phyloP scores from a whole-genome alignment of 768 basidiomycete species.

The Auricularia heimuer region DNA sequence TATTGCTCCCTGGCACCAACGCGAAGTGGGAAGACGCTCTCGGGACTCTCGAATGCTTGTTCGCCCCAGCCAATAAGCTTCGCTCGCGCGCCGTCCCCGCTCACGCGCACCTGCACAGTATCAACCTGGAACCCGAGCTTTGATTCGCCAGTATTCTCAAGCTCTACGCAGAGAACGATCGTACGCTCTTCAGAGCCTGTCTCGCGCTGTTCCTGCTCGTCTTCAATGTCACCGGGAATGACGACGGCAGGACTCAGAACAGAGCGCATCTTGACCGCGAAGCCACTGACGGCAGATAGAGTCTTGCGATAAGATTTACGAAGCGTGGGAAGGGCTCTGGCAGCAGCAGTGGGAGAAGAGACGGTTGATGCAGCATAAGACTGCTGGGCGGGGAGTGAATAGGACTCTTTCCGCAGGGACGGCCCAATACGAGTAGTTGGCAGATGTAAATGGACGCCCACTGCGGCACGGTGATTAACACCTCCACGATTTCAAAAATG shows the following conservation, averaged over 20 bases:
- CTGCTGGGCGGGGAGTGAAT: slow-evolving; percentile 36
- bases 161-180: slow-evolving; percentile 82
- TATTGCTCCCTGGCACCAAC: slow-evolving; percentile 72
- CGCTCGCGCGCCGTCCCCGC: slow-evolving; percentile 50
- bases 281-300: slow-evolving; percentile 68
- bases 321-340: slow-evolving; percentile 49
- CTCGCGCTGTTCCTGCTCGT: slow-evolving; percentile 16
- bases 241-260: slow-evolving; percentile 83
- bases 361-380: slow-evolving; percentile 35
- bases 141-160: slow-evolving; percentile 72
- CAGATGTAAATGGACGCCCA: slow-evolving; percentile 5
- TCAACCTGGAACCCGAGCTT: slow-evolving; percentile 63
- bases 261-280: slow-evolving; percentile 89
- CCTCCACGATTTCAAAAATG: not conserved
- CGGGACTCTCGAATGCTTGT: slow-evolving; percentile 18
- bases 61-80: slow-evolving; percentile 43
- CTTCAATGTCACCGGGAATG: slow-evolving; percentile 28
- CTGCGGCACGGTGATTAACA: slow-evolving; percentile 5
- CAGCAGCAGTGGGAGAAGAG: slow-evolving; percentile 22
- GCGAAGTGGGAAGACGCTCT: slow-evolving; percentile 55
- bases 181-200: slow-evolving; percentile 64
- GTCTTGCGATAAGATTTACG: slow-evolving; percentile 82
- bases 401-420: slow-evolving; percentile 54
- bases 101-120: slow-evolving; percentile 62
- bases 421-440: slow-evolving; percentile 66